Evolutionary conservation across 2,329 filamentous ascomycete genomes (phyloP).

Genomic region (Diaporthe capsici): DNA sequence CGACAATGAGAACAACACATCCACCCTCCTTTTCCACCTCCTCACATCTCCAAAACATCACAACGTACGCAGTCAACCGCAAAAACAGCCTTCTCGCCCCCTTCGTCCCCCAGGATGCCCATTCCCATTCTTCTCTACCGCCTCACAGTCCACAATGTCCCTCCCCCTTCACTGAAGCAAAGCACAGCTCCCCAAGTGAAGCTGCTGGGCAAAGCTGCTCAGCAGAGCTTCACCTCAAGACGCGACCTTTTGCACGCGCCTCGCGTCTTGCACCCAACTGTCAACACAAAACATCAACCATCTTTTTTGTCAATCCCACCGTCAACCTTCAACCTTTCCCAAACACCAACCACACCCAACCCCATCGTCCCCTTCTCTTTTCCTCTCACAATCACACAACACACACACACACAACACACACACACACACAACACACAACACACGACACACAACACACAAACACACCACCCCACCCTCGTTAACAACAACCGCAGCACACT

Average conservation of each 20-base stretch:
- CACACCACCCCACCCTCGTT: background rate
- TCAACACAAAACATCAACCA: constrained; percentile 9
- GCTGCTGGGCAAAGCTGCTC: background rate
- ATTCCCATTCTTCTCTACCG: background rate
- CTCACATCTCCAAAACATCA: background rate
- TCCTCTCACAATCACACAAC: background rate
- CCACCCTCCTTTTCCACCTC: background rate
- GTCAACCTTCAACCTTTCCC: background rate
- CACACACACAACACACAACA: too few relatives aligned
- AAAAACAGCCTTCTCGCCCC: background rate
- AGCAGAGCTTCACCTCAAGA: background rate
- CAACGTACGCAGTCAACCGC: background rate
- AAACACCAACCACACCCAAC: background rate
- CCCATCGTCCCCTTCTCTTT: background rate
- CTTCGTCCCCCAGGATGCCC: too few relatives aligned
- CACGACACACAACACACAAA: too few relatives aligned
- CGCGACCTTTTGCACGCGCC: background rate
- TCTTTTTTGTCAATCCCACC: background rate
- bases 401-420: background rate
- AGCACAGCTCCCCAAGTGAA: background rate
- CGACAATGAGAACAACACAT: background rate
- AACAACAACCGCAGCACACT: background rate
- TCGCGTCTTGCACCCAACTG: background rate
- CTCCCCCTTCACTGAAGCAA: background rate
- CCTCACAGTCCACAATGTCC: background rate